Conservation (phyloP, 2,329 filamentous ascomycete genomes). For the Xylariaceae sp. region DNA sequence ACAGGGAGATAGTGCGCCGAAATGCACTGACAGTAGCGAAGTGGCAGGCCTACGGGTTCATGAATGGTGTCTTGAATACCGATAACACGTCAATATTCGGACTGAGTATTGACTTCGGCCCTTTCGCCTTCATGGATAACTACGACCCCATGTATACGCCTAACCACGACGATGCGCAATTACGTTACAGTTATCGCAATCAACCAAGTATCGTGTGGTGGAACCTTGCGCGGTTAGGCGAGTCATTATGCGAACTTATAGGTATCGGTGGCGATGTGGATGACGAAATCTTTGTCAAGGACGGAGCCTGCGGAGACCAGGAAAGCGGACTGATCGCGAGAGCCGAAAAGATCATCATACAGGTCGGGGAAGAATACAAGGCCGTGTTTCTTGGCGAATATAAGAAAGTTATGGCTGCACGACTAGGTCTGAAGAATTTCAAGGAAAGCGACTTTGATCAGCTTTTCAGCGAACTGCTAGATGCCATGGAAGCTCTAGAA, state of each 20-base stretch:
- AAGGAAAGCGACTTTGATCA: conserved; percentile 71
- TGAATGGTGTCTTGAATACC: conserved; percentile 96
- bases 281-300: conserved; percentile 60
- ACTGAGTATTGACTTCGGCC: conserved; percentile 88
- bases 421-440: conserved; percentile 67
- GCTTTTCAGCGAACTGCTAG: conserved; percentile 75
- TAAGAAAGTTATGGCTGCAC: conserved; percentile 71
- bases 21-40: conserved; percentile 85
- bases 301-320: conserved; percentile 65
- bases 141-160: conserved; percentile 94
- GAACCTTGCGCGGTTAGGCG: conserved; percentile 89
- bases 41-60: conserved; percentile 99
- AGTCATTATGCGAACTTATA: conserved; percentile 81
- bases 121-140: conserved; percentile 95
- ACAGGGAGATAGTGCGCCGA: conserved; percentile 76
- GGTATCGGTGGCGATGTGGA: conserved; percentile 72
- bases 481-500: conserved; percentile 73
- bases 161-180: conserved; percentile 86
- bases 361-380: conserved; percentile 81
- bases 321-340: conserved; percentile 66
- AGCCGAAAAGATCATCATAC: conserved; percentile 77
- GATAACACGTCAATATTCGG: conserved; percentile 93
- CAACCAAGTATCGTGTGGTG: conserved; percentile 98
- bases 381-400: conserved; percentile 84
- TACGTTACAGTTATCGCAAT: conserved; percentile 88